Conservation (phyloP, 352 stramenopile species). For the Albugo laibachii region DNA sequence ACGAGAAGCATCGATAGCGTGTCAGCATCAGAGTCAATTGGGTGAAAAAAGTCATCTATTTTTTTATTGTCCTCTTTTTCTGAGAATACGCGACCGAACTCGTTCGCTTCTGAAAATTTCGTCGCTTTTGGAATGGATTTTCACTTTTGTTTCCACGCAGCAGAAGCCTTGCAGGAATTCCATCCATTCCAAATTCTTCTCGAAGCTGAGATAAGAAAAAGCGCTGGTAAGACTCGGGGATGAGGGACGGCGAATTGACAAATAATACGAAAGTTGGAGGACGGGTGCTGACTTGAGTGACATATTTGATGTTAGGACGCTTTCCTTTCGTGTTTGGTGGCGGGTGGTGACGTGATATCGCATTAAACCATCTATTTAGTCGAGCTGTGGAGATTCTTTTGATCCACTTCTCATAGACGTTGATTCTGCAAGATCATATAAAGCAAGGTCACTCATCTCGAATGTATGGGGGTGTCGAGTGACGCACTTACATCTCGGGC, state of each 20-base stretch:
- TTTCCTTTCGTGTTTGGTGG: conserved; percentile 68
- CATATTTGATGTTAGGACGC: conserved; percentile 75
- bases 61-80: no score
- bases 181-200: conserved; percentile 72
- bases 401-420: conserved; percentile 66
- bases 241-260: conserved; percentile 53
- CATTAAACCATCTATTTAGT: conserved; percentile 68
- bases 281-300: conserved; percentile 65
- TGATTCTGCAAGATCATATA: conserved; percentile 15
- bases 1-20: no score
- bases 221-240: conserved; percentile 55
- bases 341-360: conserved; percentile 65
- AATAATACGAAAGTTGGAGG: conserved; percentile 69
- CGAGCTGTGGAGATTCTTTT: conserved; percentile 51
- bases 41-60: no score
- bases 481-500: conserved; percentile 30
- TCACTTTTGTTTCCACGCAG: conserved; percentile 49
- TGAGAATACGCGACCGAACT: conserved; percentile 22
- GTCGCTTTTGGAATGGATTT: conserved; percentile 69
- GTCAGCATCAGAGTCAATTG: no score
- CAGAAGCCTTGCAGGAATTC: conserved; percentile 50
- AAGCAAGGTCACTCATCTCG: background rate
- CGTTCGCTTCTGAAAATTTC: conserved; percentile 64
- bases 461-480: background rate
- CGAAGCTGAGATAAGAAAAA: conserved; percentile 60